phyloP scores from a whole-genome alignment of 2,329 filamentous ascomycete genomes.

The Fusarium odoratissimum region DNA sequence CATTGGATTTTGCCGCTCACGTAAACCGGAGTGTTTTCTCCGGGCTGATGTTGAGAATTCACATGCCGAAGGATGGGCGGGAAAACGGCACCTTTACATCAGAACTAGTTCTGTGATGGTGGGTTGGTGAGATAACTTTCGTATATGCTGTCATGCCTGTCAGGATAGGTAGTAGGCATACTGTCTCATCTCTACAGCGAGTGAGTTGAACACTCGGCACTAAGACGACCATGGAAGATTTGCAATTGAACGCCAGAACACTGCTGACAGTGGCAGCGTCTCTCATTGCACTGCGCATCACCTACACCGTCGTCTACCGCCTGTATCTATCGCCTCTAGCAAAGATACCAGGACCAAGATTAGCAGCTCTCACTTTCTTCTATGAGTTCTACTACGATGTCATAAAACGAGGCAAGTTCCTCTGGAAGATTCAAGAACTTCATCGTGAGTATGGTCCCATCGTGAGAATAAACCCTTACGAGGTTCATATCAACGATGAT shows the following conservation, averaged over 20 bases:
- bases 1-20: neutral
- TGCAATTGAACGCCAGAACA: neutral
- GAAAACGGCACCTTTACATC: neutral
- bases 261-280: neutral
- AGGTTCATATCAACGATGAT: neutral
- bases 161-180: neutral
- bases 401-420: neutral
- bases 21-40: neutral
- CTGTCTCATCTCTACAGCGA: no score
- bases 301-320: neutral
- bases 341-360: neutral
- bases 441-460: neutral
- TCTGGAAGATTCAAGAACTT: neutral
- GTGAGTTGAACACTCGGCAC: rapidly evolving
- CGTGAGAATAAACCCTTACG: neutral
- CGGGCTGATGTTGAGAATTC: neutral
- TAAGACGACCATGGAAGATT: neutral
- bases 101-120: neutral
- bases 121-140: neutral
- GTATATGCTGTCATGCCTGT: neutral
- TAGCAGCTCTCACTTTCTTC: neutral
- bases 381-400: constrained; percentile 9
- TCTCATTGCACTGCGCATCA: neutral
- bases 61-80: neutral
- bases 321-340: neutral